These are phyloP conservation scores for Coleophoma cylindrospora DNA, from an alignment of 2,329 filamentous ascomycete genomes.

Conservation along the genomic window DNA sequence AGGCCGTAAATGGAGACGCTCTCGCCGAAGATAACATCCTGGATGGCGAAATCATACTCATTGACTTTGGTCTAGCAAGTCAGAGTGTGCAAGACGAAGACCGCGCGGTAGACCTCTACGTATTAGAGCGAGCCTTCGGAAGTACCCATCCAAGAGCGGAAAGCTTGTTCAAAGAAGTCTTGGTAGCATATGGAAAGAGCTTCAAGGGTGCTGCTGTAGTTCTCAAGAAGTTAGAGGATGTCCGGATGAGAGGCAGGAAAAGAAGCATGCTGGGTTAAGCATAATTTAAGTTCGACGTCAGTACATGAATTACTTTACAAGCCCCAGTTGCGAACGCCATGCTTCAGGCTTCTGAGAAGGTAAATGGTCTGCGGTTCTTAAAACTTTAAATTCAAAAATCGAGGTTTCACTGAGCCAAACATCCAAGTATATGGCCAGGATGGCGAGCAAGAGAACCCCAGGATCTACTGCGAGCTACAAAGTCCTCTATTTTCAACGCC, in stretches of 20 bases:
- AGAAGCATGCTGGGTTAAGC: constrained; percentile 86
- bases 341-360: too few relatives aligned
- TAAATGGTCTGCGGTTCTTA: too few relatives aligned
- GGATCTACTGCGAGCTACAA: too few relatives aligned
- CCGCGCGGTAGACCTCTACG: constrained; percentile 91
- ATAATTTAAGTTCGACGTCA: not conserved
- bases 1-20: constrained; percentile 10
- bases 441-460: too few relatives aligned
- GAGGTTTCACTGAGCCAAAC: too few relatives aligned
- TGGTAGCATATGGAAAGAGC: constrained; percentile 67
- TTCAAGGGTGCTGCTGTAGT: constrained; percentile 73
- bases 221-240: constrained; percentile 81
- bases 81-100: constrained; percentile 85
- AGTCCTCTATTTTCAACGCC: too few relatives aligned
- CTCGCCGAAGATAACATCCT: constrained; percentile 27
- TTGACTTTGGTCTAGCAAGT: constrained; percentile 88
- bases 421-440: too few relatives aligned
- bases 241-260: constrained; percentile 90
- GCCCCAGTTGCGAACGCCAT: too few relatives aligned
- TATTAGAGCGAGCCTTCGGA: constrained; percentile 88
- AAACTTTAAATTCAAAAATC: too few relatives aligned
- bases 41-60: constrained; percentile 77
- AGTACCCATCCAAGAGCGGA: constrained; percentile 91
- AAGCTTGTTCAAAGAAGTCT: constrained; percentile 65
- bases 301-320: too few relatives aligned